These are phyloP conservation scores for Pelargonium cotyledonis DNA, from an alignment of 441 rosid genomes.

Conservation along the genomic window DNA sequence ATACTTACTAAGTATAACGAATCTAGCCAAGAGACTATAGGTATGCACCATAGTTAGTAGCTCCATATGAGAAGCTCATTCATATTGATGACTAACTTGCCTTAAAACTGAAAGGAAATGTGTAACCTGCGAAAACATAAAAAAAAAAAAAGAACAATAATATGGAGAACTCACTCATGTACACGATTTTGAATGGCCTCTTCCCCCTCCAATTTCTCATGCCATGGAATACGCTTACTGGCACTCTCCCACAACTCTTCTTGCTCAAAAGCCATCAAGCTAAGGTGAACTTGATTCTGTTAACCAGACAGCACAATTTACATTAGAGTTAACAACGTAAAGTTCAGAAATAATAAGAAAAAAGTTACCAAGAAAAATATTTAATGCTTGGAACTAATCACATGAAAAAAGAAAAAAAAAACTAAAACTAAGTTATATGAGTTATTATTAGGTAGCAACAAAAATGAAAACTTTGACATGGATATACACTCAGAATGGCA, in stretches of 20 bases:
- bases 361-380: not conserved
- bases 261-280: slow-evolving; percentile 86
- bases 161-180: slow-evolving; percentile 65
- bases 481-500: not conserved
- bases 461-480: not conserved
- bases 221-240: slow-evolving; percentile 90
- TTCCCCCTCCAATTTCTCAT: slow-evolving; percentile 90
- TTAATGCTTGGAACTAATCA: not conserved
- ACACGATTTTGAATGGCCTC: slow-evolving; percentile 87
- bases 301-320: slow-evolving; percentile 21
- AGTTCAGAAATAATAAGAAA: slow-evolving; percentile 4
- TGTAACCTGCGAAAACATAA: not conserved
- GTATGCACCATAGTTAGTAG: not conserved
- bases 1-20: not conserved
- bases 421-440: not conserved
- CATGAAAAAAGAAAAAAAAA: not conserved
- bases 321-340: slow-evolving; percentile 1
- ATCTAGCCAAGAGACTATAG: not conserved
- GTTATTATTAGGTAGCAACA: not conserved
- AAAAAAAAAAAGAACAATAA: slow-evolving; percentile 5
- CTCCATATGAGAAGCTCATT: slow-evolving; percentile 1
- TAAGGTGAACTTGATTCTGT: slow-evolving; percentile 64
- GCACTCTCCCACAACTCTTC: slow-evolving; percentile 90
- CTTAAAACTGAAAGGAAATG: not conserved
- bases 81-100: not conserved